Evolutionary conservation across 2,329 filamentous ascomycete species (phyloP).

Genomic region (Emmonsia crescens): DNA sequence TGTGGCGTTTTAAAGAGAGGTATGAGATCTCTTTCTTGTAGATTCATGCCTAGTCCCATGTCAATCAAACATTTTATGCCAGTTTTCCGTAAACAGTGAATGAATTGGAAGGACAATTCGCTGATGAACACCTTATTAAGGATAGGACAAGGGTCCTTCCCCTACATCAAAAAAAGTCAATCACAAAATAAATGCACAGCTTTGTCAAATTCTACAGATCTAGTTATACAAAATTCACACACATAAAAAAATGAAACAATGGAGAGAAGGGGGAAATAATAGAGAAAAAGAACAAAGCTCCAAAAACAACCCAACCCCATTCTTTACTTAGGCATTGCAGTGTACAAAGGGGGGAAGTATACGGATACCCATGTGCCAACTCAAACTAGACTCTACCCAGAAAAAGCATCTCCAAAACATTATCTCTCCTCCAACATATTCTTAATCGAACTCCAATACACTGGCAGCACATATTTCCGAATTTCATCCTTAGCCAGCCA

Average conservation of each 20-base stretch:
- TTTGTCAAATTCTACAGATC: conserved; percentile 1
- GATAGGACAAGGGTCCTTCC: not conserved
- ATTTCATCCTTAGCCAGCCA: conserved; percentile 92
- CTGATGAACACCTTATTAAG: not conserved
- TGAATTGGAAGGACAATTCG: too few relatives aligned
- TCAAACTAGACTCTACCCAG: not conserved
- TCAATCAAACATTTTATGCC: not conserved
- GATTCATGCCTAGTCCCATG: not conserved
- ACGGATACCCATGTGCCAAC: not conserved
- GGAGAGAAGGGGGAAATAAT: not conserved
- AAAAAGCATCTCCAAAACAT: conserved; percentile 1
- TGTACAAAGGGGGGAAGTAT: not conserved
- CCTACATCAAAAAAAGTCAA: not conserved
- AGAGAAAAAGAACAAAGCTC: not conserved
- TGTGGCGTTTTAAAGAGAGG: not conserved
- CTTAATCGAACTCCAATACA: conserved; percentile 64
- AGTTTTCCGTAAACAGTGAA: not conserved
- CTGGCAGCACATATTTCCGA: conserved; percentile 49
- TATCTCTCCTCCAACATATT: conserved; percentile 78
- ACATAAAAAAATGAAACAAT: not conserved
- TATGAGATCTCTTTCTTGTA: not conserved
- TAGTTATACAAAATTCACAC: conserved; percentile 1
- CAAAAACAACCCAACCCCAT: not conserved
- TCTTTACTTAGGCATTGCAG: not conserved
- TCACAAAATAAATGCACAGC: not conserved